Evolutionary conservation across 169 alveolate genomes (phyloP).

Genomic region (Perkinsus marinus): DNA sequence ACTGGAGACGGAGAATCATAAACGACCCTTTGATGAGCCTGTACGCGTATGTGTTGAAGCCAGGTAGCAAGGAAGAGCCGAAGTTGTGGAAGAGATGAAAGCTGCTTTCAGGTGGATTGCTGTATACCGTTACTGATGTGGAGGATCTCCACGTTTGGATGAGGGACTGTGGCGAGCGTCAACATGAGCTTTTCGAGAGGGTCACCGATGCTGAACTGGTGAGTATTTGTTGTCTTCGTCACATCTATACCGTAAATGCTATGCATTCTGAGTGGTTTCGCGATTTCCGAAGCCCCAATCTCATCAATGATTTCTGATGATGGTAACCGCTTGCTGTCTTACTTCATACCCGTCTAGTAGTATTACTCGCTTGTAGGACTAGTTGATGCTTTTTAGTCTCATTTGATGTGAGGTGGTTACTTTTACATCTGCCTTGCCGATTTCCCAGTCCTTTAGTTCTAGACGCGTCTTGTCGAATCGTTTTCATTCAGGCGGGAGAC

Average conservation of each 20-base stretch:
- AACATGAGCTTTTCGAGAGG: conserved; percentile 34
- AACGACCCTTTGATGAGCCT: conserved; percentile 43
- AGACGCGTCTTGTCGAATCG: background rate
- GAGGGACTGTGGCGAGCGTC: conserved; percentile 22
- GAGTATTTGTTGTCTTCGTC: background rate
- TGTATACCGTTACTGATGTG: conserved; percentile 60
- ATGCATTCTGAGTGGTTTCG: no score
- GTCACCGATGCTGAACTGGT: conserved; percentile 18
- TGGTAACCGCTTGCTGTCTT: no score
- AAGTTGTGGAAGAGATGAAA: background rate
- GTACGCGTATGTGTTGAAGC: conserved; percentile 39
- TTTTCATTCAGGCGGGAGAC: background rate
- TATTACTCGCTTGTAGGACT: no score
- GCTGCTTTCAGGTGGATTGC: background rate
- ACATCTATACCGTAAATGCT: no score
- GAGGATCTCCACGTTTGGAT: conserved; percentile 57
- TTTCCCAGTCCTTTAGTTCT: no score
- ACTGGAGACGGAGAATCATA: conserved; percentile 65
- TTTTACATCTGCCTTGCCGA: no score
- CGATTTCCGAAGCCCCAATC: no score
- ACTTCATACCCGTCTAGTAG: no score
- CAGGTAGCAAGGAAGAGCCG: background rate
- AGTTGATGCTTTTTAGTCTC: no score
- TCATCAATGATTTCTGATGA: no score
- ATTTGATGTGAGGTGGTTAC: no score